Evolutionary conservation across 352 stramenopile genomes (phyloP).

Genomic region (Phytophthora cajani): DNA sequence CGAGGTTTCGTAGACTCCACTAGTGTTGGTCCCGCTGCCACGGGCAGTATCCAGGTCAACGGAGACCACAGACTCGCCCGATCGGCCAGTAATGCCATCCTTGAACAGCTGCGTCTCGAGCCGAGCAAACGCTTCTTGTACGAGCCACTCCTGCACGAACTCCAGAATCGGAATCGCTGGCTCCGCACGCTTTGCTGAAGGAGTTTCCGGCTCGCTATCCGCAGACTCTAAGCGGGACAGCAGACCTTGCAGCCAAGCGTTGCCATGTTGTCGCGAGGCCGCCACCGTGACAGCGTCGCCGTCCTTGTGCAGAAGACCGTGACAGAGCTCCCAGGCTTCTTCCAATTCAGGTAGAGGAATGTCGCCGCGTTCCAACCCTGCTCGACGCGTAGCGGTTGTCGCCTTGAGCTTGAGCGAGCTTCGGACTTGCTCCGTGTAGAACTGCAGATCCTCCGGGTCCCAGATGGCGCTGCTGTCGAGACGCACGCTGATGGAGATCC

Average conservation of each 20-base stretch:
- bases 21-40: constrained; percentile 65
- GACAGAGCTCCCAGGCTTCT: constrained; percentile 60
- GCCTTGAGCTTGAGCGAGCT: constrained; percentile 31
- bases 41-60: constrained; percentile 57
- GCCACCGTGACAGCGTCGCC: constrained; percentile 20
- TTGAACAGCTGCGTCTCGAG: constrained; percentile 67
- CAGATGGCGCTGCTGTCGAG: constrained; percentile 58
- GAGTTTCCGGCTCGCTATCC: constrained; percentile 15
- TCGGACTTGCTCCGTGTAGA: constrained; percentile 54
- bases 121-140: constrained; percentile 68
- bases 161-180: constrained; percentile 50
- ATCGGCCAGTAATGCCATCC: constrained; percentile 48
- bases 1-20: constrained; percentile 69
- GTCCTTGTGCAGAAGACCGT: constrained; percentile 35
- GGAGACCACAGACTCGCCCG: constrained; percentile 49
- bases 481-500: constrained; percentile 74
- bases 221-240: constrained; percentile 48
- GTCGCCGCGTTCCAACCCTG: constrained; percentile 30
- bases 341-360: constrained; percentile 52
- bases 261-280: constrained; percentile 30
- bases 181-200: background rate
- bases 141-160: constrained; percentile 83
- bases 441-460: constrained; percentile 44
- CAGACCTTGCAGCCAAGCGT: constrained; percentile 54
- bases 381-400: constrained; percentile 8